phyloP scores from a whole-genome alignment of 208 protist species.

The Acanthamoeba lugdunensis region DNA sequence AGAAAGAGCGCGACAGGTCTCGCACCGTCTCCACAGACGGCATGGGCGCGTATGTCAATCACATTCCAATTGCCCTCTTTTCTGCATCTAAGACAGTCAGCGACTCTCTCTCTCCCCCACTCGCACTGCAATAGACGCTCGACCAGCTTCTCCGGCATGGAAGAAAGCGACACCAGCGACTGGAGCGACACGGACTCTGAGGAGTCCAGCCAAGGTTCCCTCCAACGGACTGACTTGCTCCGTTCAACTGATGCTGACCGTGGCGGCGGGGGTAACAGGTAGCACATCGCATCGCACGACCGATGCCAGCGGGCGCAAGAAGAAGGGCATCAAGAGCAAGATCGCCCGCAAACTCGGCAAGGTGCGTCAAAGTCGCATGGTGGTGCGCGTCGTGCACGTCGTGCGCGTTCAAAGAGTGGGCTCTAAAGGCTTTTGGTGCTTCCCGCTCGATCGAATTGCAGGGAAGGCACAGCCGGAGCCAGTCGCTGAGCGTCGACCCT shows the following conservation, averaged over 20 bases:
- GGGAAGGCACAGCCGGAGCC: slow-evolving; percentile 32
- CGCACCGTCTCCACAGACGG: neutral
- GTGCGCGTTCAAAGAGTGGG: no score
- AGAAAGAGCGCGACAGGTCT: neutral
- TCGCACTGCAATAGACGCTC: neutral
- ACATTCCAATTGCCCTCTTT: neutral
- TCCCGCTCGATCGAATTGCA: neutral
- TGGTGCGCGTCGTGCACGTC: no score
- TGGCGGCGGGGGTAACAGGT: neutral
- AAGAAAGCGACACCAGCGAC: neutral
- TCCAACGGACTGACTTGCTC: neutral
- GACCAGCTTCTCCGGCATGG: neutral
- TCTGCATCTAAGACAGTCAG: neutral
- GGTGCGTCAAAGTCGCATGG: neutral
- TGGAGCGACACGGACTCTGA: neutral
- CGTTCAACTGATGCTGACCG: neutral
- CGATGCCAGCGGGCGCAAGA: slow-evolving; percentile 34
- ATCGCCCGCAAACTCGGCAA: slow-evolving; percentile 37
- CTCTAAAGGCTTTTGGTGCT: no score
- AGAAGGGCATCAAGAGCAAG: slow-evolving; percentile 64
- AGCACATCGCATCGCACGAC: neutral
- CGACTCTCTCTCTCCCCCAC: no score
- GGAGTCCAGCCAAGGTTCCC: neutral
- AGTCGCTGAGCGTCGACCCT: slow-evolving; percentile 21
- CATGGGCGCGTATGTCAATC: neutral